Conservation (phyloP, 257 asterid genomes). For the Plantago ovata region DNA sequence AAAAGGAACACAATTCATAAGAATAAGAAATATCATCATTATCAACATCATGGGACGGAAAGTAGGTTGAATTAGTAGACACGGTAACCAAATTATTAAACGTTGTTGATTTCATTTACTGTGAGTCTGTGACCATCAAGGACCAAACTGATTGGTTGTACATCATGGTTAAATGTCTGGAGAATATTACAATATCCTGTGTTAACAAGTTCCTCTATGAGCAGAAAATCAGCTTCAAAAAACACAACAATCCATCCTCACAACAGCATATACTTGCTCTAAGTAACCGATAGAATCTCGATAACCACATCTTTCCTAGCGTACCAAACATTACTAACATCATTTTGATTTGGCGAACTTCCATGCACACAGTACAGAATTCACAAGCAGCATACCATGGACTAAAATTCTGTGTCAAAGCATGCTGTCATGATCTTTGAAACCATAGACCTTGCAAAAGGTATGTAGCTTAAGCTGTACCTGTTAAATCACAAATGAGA, state of each 20-base stretch:
- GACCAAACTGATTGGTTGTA: no score
- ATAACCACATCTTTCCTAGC: neutral
- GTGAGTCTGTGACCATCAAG: no score
- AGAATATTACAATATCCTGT: neutral
- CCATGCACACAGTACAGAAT: constrained; percentile 12
- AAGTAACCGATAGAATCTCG: neutral
- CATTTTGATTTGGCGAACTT: constrained; percentile 15
- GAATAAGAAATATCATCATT: no score
- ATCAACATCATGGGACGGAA: no score
- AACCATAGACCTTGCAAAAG: constrained; percentile 95
- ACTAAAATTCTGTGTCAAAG: constrained; percentile 91
- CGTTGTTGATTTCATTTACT: no score
- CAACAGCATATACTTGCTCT: neutral
- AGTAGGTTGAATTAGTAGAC: no score
- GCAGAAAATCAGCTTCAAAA: neutral
- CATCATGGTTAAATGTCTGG: no score
- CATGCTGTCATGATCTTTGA: constrained; percentile 80
- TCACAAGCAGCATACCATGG: constrained; percentile 16
- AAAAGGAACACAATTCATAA: no score
- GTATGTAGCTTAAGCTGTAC: constrained; percentile 96
- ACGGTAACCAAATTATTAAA: no score
- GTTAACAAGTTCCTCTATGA: neutral
- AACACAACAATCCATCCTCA: no score
- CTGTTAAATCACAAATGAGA: constrained; percentile 40
- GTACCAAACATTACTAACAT: constrained; percentile 12